A percentile compares a stretch with the other conserved stretches of the same genome.
Conservation (phyloP, 495 filamentous ascomycete genomes). For the Geoglossum glabrum region DNA sequence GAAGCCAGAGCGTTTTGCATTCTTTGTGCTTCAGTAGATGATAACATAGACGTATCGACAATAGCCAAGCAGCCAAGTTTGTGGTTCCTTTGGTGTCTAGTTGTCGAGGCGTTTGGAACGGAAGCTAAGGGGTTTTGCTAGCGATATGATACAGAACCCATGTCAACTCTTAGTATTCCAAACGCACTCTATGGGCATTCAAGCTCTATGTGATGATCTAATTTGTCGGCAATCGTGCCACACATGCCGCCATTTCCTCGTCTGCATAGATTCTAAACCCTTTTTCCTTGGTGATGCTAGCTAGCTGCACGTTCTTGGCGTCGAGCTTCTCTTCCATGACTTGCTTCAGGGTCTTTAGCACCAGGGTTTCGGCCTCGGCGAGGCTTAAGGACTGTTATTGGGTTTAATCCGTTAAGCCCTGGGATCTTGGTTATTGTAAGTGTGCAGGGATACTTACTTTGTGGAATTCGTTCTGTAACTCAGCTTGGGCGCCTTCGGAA, state of each 20-base stretch:
- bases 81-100: not conserved
- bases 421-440: not conserved
- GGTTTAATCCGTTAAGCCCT: conserved; percentile 6
- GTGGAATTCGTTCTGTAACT: conserved; percentile 96
- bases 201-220: conserved; percentile 10
- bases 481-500: conserved; percentile 89
- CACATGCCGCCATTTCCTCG: conserved; percentile 83
- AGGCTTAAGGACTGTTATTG: conserved; percentile 57
- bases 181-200: not conserved
- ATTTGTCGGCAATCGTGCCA: conserved; percentile 42
- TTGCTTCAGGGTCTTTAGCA: conserved; percentile 96
- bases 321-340: conserved; percentile 99
- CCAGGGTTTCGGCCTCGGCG: conserved; percentile 77
- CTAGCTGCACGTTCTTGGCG: conserved; percentile 92
- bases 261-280: conserved; percentile 96
- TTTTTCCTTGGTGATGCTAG: conserved; percentile 91
- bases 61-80: not conserved
- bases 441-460: conserved; percentile 23
- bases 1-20: not conserved
- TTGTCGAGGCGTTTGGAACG: not conserved
- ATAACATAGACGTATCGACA: not conserved
- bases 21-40: not conserved
- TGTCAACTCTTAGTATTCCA: not conserved
- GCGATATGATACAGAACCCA: conserved; percentile 3
- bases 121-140: not conserved